Evolutionary conservation across 345 rosid species (phyloP).

Genomic region (Carallia brachiata): DNA sequence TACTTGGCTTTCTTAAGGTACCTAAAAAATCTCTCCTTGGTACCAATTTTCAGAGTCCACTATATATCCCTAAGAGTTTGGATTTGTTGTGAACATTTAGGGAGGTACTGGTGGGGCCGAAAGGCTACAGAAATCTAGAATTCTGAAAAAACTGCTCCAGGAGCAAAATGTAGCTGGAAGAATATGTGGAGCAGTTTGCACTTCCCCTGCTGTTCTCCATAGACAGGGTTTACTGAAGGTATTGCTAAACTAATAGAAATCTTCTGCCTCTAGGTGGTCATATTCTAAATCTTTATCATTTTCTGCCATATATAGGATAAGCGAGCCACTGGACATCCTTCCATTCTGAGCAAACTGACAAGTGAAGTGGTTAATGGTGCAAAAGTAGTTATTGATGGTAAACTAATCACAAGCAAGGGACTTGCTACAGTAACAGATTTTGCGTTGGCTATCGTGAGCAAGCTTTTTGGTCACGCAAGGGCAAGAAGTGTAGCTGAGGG

Average conservation of each 20-base stretch:
- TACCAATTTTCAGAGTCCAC: background rate
- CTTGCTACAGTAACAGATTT: slow-evolving; percentile 58
- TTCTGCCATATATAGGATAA: slow-evolving; percentile 47
- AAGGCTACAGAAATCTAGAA: slow-evolving; percentile 59
- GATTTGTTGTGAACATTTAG: slow-evolving; percentile 30
- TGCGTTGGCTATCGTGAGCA: slow-evolving; percentile 66
- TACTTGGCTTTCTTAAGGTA: no score
- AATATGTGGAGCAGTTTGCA: slow-evolving; percentile 69
- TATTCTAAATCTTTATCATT: slow-evolving; percentile 9
- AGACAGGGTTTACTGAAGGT: slow-evolving; percentile 75
- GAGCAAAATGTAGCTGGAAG: slow-evolving; percentile 66
- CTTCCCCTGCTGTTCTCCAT: slow-evolving; percentile 52
- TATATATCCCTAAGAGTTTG: background rate
- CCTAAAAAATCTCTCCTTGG: background rate
- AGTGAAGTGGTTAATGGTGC: slow-evolving; percentile 43
- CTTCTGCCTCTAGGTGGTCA: slow-evolving; percentile 3
- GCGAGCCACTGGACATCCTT: slow-evolving; percentile 55
- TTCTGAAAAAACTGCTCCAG: slow-evolving; percentile 73
- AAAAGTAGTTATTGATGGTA: slow-evolving; percentile 79
- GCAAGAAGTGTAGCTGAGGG: slow-evolving; percentile 86
- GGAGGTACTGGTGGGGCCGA: slow-evolving; percentile 68
- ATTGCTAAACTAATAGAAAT: slow-evolving; percentile 1
- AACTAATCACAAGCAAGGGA: slow-evolving; percentile 75
- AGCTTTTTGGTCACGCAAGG: slow-evolving; percentile 74
- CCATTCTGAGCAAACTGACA: slow-evolving; percentile 26